Conservation (phyloP, 108 stramenopile species). For the Skeletonema potamos region DNA sequence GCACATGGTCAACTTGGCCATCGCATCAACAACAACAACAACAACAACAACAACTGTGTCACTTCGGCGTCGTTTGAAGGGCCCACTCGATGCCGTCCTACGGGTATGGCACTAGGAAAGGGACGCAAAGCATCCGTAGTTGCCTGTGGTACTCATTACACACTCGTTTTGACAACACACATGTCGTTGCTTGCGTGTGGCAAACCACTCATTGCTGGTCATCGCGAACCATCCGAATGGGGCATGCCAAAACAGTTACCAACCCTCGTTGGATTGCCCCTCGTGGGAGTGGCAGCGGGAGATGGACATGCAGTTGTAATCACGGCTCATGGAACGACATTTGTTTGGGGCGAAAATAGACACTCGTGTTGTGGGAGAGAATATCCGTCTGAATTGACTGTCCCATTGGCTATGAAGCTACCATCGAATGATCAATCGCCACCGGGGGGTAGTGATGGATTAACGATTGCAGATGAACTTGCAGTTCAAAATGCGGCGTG, state of each 20-base stretch:
- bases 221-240: constrained; percentile 27
- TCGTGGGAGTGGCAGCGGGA: constrained; percentile 66
- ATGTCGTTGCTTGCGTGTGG: constrained; percentile 66
- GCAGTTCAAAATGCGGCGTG: constrained; percentile 66
- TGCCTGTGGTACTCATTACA: constrained; percentile 63
- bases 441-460: neutral
- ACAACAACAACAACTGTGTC: neutral
- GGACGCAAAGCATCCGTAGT: constrained; percentile 51
- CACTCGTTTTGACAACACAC: constrained; percentile 69
- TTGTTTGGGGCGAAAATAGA: constrained; percentile 67
- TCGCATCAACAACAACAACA: constrained; percentile 9
- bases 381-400: constrained; percentile 48
- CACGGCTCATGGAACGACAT: constrained; percentile 72
- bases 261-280: constrained; percentile 57
- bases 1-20: constrained; percentile 68
- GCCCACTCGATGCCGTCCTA: constrained; percentile 31
- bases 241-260: constrained; percentile 49
- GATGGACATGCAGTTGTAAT: constrained; percentile 66
- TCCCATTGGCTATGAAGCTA: constrained; percentile 57
- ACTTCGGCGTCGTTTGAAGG: neutral
- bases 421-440: constrained; percentile 1
- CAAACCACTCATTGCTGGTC: constrained; percentile 41
- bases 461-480: constrained; percentile 55
- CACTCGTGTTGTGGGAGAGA: constrained; percentile 64
- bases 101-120: constrained; percentile 37